phyloP scores from a whole-genome alignment of 2,329 filamentous ascomycete genomes.

The Tolypocladium amazonense region DNA sequence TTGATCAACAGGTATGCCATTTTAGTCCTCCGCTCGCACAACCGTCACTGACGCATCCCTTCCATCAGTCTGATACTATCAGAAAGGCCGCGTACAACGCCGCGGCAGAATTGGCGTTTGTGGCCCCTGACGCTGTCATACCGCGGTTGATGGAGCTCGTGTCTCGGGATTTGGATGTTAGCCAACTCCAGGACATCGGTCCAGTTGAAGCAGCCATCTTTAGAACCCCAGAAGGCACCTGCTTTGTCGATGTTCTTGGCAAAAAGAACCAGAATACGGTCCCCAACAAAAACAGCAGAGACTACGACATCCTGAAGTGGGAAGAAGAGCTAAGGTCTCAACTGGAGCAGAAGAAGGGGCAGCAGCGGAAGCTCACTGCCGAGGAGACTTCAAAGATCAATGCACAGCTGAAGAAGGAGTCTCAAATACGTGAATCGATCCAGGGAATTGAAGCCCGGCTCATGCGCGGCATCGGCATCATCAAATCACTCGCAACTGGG shows the following conservation, averaged over 20 bases:
- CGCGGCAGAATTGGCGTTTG: slow-evolving; percentile 84
- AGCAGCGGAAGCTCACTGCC: slow-evolving; percentile 78
- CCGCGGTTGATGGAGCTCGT: slow-evolving; percentile 67
- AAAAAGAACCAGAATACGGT: slow-evolving; percentile 62
- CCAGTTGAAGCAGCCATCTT: slow-evolving; percentile 89
- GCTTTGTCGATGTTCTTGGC: slow-evolving; percentile 82
- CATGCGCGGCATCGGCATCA: slow-evolving; percentile 74
- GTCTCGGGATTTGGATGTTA: slow-evolving; percentile 58
- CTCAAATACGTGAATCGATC: slow-evolving; percentile 65
- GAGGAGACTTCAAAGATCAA: slow-evolving; percentile 89
- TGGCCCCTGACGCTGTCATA: slow-evolving; percentile 75
- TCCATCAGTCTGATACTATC: slow-evolving; percentile 25
- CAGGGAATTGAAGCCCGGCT: slow-evolving; percentile 59
- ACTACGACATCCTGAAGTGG: slow-evolving; percentile 95
- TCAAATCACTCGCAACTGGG: slow-evolving; percentile 69
- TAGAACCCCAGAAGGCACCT: slow-evolving; percentile 76
- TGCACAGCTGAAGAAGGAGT: slow-evolving; percentile 80
- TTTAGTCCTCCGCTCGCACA: neutral
- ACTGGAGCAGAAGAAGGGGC: slow-evolving; percentile 85
- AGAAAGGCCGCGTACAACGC: slow-evolving; percentile 70
- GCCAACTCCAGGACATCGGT: slow-evolving; percentile 61
- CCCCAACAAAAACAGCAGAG: slow-evolving; percentile 83
- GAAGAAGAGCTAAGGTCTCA: slow-evolving; percentile 84
- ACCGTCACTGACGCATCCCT: neutral
- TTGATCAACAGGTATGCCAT: slow-evolving; percentile 38